Percentiles rank a stretch among this genome's conserved stretches.
These are phyloP conservation scores for Clausena lansium DNA, from an alignment of 345 rosid genomes.

Conservation along the genomic window DNA sequence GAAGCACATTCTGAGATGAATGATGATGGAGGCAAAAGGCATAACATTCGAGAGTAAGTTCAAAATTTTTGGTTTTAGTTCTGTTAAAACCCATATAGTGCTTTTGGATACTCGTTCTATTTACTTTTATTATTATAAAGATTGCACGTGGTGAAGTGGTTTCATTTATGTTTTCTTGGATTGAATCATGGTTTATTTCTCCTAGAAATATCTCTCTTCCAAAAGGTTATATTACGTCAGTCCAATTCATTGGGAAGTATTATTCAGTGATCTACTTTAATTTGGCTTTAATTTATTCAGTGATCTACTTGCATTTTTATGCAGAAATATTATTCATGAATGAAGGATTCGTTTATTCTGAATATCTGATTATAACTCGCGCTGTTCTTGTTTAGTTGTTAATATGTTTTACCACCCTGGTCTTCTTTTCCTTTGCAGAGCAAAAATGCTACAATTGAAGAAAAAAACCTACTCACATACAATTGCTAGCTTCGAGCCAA, in stretches of 20 bases:
- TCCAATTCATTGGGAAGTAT: neutral
- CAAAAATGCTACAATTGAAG: neutral
- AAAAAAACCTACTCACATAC: neutral
- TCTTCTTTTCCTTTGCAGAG: neutral
- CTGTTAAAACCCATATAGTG: too few species aligned
- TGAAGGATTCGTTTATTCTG: neutral
- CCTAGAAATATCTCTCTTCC: slow-evolving; percentile 49
- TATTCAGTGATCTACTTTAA: neutral
- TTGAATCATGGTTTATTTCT: too few species aligned
- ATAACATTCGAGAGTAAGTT: slow-evolving; percentile 44
- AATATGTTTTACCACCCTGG: neutral
- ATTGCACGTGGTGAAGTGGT: too few species aligned
- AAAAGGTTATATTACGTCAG: slow-evolving; percentile 28
- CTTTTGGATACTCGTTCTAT: too few species aligned
- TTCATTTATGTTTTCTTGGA: too few species aligned
- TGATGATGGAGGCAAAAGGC: slow-evolving; percentile 36
- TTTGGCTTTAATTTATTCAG: neutral
- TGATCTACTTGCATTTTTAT: neutral
- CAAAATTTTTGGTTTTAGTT: slow-evolving; percentile 1
- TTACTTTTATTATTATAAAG: too few species aligned
- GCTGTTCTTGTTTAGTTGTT: neutral
- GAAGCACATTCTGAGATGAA: slow-evolving; percentile 52
- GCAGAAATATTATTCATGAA: neutral
- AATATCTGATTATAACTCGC: too few species aligned
- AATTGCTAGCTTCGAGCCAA: neutral